Percentiles rank a stretch among this genome's conserved stretches.
phyloP scores from a whole-genome alignment of 1,139 yeast species.

The Suhomyces bokatorum region DNA sequence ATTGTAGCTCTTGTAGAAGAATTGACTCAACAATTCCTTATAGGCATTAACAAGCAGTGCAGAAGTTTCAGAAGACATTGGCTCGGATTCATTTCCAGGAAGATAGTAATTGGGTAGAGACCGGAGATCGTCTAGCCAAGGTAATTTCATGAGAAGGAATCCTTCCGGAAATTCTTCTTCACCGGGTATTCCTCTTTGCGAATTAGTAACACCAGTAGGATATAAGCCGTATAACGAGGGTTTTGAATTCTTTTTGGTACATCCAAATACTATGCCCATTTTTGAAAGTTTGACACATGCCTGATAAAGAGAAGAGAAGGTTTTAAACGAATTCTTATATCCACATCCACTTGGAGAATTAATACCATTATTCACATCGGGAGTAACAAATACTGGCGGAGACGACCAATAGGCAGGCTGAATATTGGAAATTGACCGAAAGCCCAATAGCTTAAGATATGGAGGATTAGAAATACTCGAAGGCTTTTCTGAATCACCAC shows the following conservation, averaged over 20 bases:
- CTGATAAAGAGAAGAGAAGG: slow-evolving; percentile 68
- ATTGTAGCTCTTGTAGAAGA: slow-evolving; percentile 48
- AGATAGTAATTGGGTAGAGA: slow-evolving; percentile 37
- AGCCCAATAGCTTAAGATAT: slow-evolving; percentile 63
- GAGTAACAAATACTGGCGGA: slow-evolving; percentile 60
- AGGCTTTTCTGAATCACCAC: slow-evolving; percentile 9
- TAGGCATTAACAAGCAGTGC: slow-evolving; percentile 21
- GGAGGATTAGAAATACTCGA: slow-evolving; percentile 31
- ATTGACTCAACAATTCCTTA: slow-evolving; percentile 37
- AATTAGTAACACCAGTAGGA: slow-evolving; percentile 45
- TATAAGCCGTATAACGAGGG: slow-evolving; percentile 64
- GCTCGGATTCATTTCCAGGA: slow-evolving; percentile 5
- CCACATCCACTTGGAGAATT: slow-evolving; percentile 30
- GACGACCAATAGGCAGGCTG: slow-evolving; percentile 55
- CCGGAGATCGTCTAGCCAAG: slow-evolving; percentile 66
- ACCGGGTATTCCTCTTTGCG: slow-evolving; percentile 18
- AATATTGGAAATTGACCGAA: slow-evolving; percentile 45
- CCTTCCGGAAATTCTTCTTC: slow-evolving; percentile 55
- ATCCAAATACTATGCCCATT: slow-evolving; percentile 76
- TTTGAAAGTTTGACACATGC: slow-evolving; percentile 53
- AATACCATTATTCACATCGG: slow-evolving; percentile 38
- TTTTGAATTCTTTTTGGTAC: slow-evolving; percentile 50
- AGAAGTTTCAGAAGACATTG: slow-evolving; percentile 7
- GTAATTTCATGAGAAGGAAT: slow-evolving; percentile 57
- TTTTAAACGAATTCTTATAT: slow-evolving; percentile 61